Conservation (phyloP, 306 rosid genomes). For the Erythrophleum fordii region DNA sequence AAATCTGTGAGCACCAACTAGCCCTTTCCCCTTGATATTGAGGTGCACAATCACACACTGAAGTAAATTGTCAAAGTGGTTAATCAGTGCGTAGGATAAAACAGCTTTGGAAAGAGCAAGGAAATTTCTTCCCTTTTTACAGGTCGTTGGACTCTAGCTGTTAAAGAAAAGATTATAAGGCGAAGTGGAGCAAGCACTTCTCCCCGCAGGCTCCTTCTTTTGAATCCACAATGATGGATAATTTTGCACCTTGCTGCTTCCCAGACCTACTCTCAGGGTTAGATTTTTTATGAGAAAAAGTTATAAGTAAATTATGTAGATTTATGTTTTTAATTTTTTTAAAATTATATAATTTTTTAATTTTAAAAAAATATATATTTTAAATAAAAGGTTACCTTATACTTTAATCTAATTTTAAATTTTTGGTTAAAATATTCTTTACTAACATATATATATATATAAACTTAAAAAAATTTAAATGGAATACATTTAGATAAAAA, state of each 20-base stretch:
- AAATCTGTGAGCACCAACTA: not conserved
- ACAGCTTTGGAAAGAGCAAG: slow-evolving; percentile 23
- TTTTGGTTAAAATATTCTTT: too few relatives aligned
- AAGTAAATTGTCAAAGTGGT: slow-evolving; percentile 14
- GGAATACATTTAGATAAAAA: too few relatives aligned
- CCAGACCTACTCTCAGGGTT: not conserved
- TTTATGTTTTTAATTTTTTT: too few relatives aligned
- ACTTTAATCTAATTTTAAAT: too few relatives aligned
- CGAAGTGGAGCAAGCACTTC: not conserved
- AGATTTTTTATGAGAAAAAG: not conserved
- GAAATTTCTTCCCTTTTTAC: not conserved
- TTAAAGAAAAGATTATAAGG: not conserved
- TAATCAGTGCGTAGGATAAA: not conserved
- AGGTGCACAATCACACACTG: too few relatives aligned
- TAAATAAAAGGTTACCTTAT: too few relatives aligned
- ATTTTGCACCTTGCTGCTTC: not conserved
- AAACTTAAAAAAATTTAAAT: too few relatives aligned
- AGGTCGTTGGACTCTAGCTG: slow-evolving; percentile 32
- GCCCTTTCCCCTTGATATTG: not conserved
- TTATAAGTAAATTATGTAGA: too few relatives aligned
- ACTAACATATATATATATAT: too few relatives aligned
- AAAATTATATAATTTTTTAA: too few relatives aligned
- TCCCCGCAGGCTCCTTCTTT: not conserved
- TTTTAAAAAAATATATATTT: too few relatives aligned
- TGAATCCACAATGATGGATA: not conserved